Base-by-base conservation (phyloP, 148 eudicot genomes). In the Rhododendron mucronatum region DNA sequence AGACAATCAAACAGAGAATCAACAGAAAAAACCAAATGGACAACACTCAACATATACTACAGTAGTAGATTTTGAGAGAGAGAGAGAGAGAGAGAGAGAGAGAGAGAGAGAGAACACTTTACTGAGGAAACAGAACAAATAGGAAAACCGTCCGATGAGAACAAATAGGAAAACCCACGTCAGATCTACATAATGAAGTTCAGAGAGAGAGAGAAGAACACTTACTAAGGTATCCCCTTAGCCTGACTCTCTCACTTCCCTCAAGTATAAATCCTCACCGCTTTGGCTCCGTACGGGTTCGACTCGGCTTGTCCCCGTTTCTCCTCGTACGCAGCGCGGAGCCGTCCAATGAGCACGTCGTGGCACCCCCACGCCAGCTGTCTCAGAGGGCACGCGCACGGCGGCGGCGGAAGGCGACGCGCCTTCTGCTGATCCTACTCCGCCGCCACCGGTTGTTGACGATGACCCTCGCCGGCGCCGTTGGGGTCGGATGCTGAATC, bases 321-420 rank as follows among this genome's bases (percentile, higher is more conserved):
- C 81, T 93, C 96, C 81, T 93, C 94, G 35, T 80, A 93, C 28
- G 96, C 94, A 0, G 96, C 67, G 5, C 26, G 67, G 67, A 59
- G 26, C 9, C 23, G 23, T 2, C 67, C 67, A 1, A 59, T 21
- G n/a, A 93, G 91, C 3, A 94, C 96, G 79, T 93, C 96, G 5
- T 92, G 89, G 89, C 93, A 90, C 0, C 96, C 96, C 96, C 96
- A 93, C 2, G 96, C 96, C 80, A 92, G 94, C 55, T 86, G 39
- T 37, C 39, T 90, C 20, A 92, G 89, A 11, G 93, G 89, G 80
- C 96, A 93, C 61, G 94, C 88, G 84, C 96, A 93, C 0, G 92
- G 93, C 16, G 92, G 88, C 0, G 96, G 94, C 0, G 96, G 96
- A 81, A 20, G 85, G 92, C 3, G 87, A 82, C 1, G 67, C 20